phyloP scores from a whole-genome alignment of 371 early-diverging fungal genomes.

The Nematocida sp. region DNA sequence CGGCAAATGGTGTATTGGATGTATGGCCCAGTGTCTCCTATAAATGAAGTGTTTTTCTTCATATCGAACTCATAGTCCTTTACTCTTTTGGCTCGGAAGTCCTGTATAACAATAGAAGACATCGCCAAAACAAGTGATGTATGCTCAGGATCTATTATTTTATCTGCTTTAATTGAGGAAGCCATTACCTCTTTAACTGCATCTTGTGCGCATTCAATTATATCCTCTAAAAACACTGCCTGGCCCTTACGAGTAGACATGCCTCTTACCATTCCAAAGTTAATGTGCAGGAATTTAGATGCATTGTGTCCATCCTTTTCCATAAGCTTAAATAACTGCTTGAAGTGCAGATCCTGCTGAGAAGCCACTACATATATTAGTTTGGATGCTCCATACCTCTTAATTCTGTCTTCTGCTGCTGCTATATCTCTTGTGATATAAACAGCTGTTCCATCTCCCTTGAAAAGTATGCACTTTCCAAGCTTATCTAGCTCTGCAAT shows the following conservation, averaged over 20 bases:
- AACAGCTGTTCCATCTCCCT: slow-evolving; percentile 87
- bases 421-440: slow-evolving; percentile 96
- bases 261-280: slow-evolving; percentile 84
- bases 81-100: slow-evolving; percentile 84
- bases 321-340: slow-evolving; percentile 86
- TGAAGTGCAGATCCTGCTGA: slow-evolving; percentile 87
- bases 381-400: slow-evolving; percentile 80
- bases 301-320: slow-evolving; percentile 74
- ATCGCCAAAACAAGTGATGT: slow-evolving; percentile 73
- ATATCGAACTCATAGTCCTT: slow-evolving; percentile 94
- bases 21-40: slow-evolving; percentile 97
- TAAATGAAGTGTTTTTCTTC: slow-evolving; percentile 85
- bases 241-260: slow-evolving; percentile 96
- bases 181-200: slow-evolving; percentile 86
- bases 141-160: slow-evolving; percentile 75
- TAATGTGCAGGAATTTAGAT: slow-evolving; percentile 76
- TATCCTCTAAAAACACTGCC: slow-evolving; percentile 92
- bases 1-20: slow-evolving; percentile 72
- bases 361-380: slow-evolving; percentile 88
- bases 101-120: slow-evolving; percentile 87
- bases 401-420: slow-evolving; percentile 84
- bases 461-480: slow-evolving; percentile 72
- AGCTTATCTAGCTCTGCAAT: slow-evolving; percentile 60
- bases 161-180: slow-evolving; percentile 76
- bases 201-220: slow-evolving; percentile 79